A percentile compares a stretch with the other conserved stretches of the same genome.
Evolutionary conservation across 352 stramenopile genomes (phyloP).

Genomic region (Plasmopara muralis): DNA sequence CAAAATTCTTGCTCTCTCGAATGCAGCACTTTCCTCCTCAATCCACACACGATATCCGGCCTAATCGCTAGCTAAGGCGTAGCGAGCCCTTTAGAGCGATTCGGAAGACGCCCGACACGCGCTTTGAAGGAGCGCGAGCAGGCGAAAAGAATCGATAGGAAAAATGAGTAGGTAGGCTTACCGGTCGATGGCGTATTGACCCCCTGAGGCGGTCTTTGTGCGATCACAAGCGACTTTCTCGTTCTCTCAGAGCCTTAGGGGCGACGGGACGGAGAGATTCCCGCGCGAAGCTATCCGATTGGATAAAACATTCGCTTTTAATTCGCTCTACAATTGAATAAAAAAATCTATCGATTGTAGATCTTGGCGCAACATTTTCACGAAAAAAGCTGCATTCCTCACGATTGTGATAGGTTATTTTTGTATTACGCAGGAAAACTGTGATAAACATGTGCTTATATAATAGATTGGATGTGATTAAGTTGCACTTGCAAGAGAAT

Average conservation of each 20-base stretch:
- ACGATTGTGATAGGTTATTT: too few relatives aligned
- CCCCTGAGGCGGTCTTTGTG: constrained; percentile 20
- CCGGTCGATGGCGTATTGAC: constrained; percentile 26
- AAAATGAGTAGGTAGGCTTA: constrained; percentile 14
- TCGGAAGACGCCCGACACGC: constrained; percentile 16
- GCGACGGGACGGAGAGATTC: constrained; percentile 7
- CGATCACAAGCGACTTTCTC: constrained; percentile 32
- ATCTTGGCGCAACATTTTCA: too few relatives aligned
- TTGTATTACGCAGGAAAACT: too few relatives aligned
- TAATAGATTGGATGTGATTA: too few relatives aligned
- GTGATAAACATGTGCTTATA: too few relatives aligned
- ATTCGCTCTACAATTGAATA: neutral
- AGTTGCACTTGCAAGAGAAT: too few relatives aligned
- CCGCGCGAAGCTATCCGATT: neutral
- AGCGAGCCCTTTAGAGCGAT: constrained; percentile 15
- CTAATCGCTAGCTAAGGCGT: constrained; percentile 10
- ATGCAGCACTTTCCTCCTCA: constrained; percentile 6
- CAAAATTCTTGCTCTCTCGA: constrained; percentile 13
- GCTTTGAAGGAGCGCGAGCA: constrained; percentile 14
- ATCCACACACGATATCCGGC: constrained; percentile 10
- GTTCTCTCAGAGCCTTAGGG: constrained; percentile 26
- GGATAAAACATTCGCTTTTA: neutral
- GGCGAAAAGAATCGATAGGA: constrained; percentile 6
- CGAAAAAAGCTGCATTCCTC: too few relatives aligned
- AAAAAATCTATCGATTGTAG: too few relatives aligned